phyloP scores from a whole-genome alignment of 495 filamentous ascomycete species.

The Astrothelium macrocarpum region DNA sequence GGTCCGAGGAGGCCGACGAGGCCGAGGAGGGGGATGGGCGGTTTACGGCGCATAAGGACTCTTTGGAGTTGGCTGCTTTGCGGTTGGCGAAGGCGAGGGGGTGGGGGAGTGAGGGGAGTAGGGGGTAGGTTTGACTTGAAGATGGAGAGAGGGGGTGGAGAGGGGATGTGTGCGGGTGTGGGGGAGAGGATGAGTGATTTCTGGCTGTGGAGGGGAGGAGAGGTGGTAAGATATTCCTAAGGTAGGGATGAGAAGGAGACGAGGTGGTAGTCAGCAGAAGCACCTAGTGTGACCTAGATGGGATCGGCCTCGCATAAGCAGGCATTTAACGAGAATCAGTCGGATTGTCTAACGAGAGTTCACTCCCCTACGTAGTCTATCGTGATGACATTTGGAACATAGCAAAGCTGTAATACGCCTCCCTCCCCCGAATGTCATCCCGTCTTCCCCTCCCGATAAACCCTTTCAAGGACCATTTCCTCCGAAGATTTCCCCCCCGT shows the following conservation, averaged over 20 bases:
- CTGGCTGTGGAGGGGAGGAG: neutral
- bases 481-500: neutral
- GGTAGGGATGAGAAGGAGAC: too few relatives aligned
- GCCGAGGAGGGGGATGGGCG: neutral
- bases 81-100: neutral
- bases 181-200: neutral
- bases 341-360: too few relatives aligned
- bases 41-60: conserved; percentile 3
- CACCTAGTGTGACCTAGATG: too few relatives aligned
- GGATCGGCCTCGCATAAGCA: too few relatives aligned
- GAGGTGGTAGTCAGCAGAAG: too few relatives aligned
- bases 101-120: neutral
- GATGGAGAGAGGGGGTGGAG: neutral
- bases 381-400: too few relatives aligned
- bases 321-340: too few relatives aligned
- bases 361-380: too few relatives aligned
- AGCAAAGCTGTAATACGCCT: too few relatives aligned
- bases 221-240: neutral
- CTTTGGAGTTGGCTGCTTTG: neutral
- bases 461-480: neutral
- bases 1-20: neutral
- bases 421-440: too few relatives aligned
- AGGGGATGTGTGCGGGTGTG: neutral
- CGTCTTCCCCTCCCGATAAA: too few relatives aligned
- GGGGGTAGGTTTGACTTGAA: neutral